phyloP scores from a whole-genome alignment of 208 protist genomes.

The Spongospora subterranea region DNA sequence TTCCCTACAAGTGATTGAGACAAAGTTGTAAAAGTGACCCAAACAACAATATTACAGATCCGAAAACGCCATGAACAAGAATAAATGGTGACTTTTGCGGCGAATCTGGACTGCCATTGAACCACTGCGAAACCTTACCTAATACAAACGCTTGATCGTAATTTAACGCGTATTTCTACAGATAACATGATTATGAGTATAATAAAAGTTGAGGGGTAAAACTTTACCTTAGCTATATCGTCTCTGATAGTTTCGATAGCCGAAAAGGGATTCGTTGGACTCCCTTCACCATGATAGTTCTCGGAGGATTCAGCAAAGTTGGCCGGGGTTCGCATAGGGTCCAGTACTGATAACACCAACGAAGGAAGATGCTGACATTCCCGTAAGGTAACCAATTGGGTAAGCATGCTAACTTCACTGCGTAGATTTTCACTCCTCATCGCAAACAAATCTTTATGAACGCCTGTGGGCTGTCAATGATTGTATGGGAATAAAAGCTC shows the following conservation, averaged over 20 bases:
- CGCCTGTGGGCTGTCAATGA: too few relatives aligned
- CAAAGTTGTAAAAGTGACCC: neutral
- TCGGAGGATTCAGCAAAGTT: too few relatives aligned
- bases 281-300: too few relatives aligned
- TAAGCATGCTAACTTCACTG: neutral
- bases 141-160: neutral
- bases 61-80: conserved; percentile 49
- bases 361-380: neutral
- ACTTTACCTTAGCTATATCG: too few relatives aligned
- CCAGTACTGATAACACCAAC: neutral
- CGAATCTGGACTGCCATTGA: neutral
- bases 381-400: neutral
- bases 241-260: too few relatives aligned
- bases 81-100: neutral
- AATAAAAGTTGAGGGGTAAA: too few relatives aligned
- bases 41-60: neutral
- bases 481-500: too few relatives aligned
- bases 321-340: neutral
- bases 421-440: neutral
- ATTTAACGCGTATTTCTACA: neutral
- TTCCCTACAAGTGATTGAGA: neutral
- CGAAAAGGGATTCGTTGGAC: too few relatives aligned
- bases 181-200: too few relatives aligned
- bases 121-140: neutral
- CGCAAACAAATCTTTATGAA: conserved; percentile 18